Base-by-base conservation (phyloP, 352 stramenopile genomes). In the Phytophthora uliginosa region DNA sequence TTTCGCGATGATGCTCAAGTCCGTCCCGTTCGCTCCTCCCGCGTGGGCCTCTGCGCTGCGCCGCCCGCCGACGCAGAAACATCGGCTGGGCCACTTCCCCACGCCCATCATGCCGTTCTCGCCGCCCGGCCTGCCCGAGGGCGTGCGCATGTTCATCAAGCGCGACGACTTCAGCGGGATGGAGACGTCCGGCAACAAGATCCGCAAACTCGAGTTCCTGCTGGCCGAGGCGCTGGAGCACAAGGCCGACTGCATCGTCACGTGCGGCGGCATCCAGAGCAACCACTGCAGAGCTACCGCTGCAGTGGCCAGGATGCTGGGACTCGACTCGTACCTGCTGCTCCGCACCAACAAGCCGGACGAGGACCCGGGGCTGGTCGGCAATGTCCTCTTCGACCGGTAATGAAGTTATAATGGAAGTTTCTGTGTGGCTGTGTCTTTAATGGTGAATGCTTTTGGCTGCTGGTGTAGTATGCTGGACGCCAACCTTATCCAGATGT, bases 141-240 rank as follows among this genome's bases (percentile, higher is more conserved):
- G 81, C 40, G 85, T 96, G 42, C 86, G 78, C 38, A 84, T 96
- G 76, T 93, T 89, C 76, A 92, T 96, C 77, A 96, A 96, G 73
- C 89, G 89, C 63, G 89, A 96, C 72, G 89, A 96, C 62, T 96
- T 95, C 62, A 96, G 89, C 63, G 96, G 95, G 1, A 77, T 96
- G 28, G 95, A 98, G 77, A 94, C 95, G 31, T 98, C 95, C 18
- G 96, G 96, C 26, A 99, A 99, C 78, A 99, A 99, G 79, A 92
- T 98, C 76, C 93, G 96, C 61, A 99, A 99, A 74, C 83, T 99
- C 36, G 96, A 99, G 85, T 99, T 98, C 76, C 77, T 98, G 9
- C 74, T 98, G 63, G 89, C 93, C 15, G 92, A 99, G 54, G 96
- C 94, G 31, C 54, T 98, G n/a, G 82, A 78, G n/a, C 80, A 93